These are phyloP conservation scores for Vigna angularis DNA, from an alignment of 306 rosid genomes.

Conservation along the genomic window DNA sequence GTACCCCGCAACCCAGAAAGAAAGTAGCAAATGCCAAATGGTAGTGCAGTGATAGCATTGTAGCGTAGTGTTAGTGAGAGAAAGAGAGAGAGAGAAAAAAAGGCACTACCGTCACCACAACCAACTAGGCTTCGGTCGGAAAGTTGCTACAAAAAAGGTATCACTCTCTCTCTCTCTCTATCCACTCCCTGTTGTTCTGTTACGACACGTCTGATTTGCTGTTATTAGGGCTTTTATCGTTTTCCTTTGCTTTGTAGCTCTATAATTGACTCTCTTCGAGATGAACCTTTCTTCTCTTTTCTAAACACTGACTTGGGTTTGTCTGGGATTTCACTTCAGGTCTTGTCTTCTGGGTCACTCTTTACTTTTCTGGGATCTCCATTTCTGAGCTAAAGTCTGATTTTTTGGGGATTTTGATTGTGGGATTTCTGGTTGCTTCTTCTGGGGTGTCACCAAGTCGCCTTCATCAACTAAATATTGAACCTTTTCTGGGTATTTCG, in stretches of 20 bases:
- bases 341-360: conserved; percentile 24
- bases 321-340: conserved; percentile 31
- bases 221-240: conserved; percentile 55
- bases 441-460: conserved; percentile 39
- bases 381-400: conserved; percentile 33
- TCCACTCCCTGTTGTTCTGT: conserved; percentile 40
- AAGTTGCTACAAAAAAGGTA: conserved; percentile 72
- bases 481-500: conserved; percentile 17
- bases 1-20: conserved; percentile 44
- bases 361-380: conserved; percentile 28
- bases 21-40: conserved; percentile 55
- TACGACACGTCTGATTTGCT: conserved; percentile 50
- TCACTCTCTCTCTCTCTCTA: conserved; percentile 40
- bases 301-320: conserved; percentile 36
- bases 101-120: conserved; percentile 47
- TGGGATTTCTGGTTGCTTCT: conserved; percentile 33
- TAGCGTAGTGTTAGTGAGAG: conserved; percentile 36
- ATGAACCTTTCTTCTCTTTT: conserved; percentile 31
- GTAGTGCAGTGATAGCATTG: conserved; percentile 38
- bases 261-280: conserved; percentile 42
- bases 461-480: not conserved
- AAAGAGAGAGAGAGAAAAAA: conserved; percentile 13
- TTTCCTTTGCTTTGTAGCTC: conserved; percentile 49
- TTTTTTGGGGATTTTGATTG: conserved; percentile 25
- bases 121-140: conserved; percentile 77